Percentiles rank a stretch among this genome's conserved stretches.
Conservation (phyloP, 2,329 filamentous ascomycete genomes). For the Cladobotryum mycophilum region DNA sequence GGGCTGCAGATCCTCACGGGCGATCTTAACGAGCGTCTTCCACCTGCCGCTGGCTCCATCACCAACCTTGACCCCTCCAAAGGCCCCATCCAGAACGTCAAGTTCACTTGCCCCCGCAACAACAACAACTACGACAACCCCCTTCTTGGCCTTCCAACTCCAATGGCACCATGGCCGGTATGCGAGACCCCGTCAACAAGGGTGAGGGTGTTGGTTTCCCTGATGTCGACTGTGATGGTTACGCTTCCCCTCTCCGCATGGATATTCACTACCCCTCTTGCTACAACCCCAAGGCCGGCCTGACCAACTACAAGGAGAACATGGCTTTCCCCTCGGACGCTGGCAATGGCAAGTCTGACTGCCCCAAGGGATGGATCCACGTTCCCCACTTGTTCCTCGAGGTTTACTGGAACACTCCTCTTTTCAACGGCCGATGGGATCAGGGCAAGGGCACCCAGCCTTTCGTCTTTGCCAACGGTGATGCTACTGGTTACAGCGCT, state of each 20-base stretch:
- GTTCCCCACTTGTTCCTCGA: constrained; percentile 53
- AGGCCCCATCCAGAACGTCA: constrained; percentile 47
- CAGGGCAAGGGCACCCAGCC: constrained; percentile 49
- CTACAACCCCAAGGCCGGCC: constrained; percentile 59
- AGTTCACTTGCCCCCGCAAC: constrained; percentile 55
- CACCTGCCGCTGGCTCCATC: constrained; percentile 46
- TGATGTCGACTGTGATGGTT: constrained; percentile 59
- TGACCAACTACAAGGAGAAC: constrained; percentile 57
- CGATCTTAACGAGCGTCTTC: constrained; percentile 50
- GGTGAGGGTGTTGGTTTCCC: constrained; percentile 62
- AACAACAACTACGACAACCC: constrained; percentile 36
- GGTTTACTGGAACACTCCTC: constrained; percentile 54
- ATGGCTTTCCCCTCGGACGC: constrained; percentile 54
- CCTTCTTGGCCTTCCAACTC: constrained; percentile 50
- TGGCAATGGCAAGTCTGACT: constrained; percentile 45
- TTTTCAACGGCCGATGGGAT: constrained; percentile 48
- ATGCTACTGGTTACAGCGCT: constrained; percentile 62
- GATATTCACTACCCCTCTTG: constrained; percentile 69
- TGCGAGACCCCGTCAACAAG: constrained; percentile 47
- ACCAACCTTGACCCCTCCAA: constrained; percentile 45
- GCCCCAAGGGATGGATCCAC: constrained; percentile 49
- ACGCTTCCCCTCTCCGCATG: constrained; percentile 54
- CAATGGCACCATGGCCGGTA: constrained; percentile 49
- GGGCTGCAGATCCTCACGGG: constrained; percentile 68
- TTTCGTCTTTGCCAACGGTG: constrained; percentile 64